These are phyloP conservation scores for Hyphodiscus sp. DNA, from an alignment of 2,329 filamentous ascomycete species.

Conservation along the genomic window DNA sequence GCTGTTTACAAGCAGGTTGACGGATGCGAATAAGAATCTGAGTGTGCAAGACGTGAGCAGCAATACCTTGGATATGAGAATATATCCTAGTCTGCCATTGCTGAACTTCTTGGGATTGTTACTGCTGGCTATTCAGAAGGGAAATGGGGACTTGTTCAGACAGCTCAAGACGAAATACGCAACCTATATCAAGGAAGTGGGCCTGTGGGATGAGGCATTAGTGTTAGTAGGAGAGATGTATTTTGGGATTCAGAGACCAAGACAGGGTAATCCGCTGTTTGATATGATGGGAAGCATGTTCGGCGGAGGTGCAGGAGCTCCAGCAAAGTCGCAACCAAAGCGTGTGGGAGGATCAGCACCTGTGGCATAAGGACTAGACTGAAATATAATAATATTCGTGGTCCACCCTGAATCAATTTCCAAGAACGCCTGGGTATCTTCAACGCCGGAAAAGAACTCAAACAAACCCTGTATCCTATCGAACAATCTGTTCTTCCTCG, in stretches of 20 bases:
- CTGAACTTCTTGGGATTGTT: constrained; percentile 90
- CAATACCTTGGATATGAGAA: constrained; percentile 62
- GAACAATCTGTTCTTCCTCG: constrained; percentile 20
- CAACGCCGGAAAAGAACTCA: constrained; percentile 11
- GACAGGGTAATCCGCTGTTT: constrained; percentile 85
- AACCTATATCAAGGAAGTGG: constrained; percentile 67
- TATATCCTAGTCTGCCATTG: constrained; percentile 88
- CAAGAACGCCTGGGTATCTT: constrained; percentile 22
- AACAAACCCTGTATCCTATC: constrained; percentile 5
- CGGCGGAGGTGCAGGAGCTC: constrained; percentile 62
- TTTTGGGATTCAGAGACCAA: constrained; percentile 82
- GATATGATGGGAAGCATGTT: constrained; percentile 98
- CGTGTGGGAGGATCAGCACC: constrained; percentile 39
- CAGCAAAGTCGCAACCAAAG: constrained; percentile 30
- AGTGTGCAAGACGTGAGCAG: constrained; percentile 75
- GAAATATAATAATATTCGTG: constrained; percentile 20
- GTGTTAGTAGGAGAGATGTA: constrained; percentile 94
- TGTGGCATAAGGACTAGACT: constrained; percentile 54
- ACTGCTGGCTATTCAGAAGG: constrained; percentile 76
- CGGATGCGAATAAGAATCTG: constrained; percentile 49
- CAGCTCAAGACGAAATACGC: constrained; percentile 79
- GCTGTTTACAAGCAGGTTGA: constrained; percentile 64
- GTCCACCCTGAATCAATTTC: constrained; percentile 9
- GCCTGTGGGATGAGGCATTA: constrained; percentile 73
- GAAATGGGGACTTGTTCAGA: constrained; percentile 67